These are phyloP conservation scores for Ganoderma boninense DNA, from an alignment of 1,284 basidiomycete species.

Conservation along the genomic window DNA sequence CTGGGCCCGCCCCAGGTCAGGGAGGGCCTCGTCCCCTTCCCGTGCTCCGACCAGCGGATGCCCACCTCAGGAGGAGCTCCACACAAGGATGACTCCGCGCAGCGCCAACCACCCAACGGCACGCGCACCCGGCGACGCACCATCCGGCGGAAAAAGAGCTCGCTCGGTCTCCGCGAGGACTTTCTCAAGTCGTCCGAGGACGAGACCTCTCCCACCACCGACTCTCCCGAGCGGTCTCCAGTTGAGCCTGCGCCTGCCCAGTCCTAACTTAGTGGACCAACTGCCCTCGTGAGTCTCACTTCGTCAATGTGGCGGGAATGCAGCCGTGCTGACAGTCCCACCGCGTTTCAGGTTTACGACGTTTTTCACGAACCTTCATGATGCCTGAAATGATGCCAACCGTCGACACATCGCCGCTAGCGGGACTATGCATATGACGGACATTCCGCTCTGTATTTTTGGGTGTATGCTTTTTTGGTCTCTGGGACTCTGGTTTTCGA, in stretches of 20 bases:
- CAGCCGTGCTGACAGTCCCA: not conserved
- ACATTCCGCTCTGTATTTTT: not conserved
- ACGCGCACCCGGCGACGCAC: conserved; percentile 25
- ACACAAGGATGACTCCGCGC: not conserved
- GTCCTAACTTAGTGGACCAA: not conserved
- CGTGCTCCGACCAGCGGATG: conserved; percentile 1
- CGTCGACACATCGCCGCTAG: not conserved
- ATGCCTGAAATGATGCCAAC: not conserved
- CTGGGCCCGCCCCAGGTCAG: not conserved
- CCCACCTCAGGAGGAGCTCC: not conserved
- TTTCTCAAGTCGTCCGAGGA: conserved; percentile 36
- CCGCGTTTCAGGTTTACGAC: not conserved
- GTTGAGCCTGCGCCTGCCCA: not conserved
- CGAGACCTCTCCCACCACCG: not conserved
- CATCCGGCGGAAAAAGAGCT: conserved; percentile 54
- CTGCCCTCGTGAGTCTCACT: not conserved
- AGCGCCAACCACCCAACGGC: not conserved
- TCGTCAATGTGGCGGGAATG: not conserved
- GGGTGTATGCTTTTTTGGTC: not conserved
- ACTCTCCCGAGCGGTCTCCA: not conserved
- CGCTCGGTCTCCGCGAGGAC: conserved; percentile 51
- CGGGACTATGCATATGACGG: not conserved
- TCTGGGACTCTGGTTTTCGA: not conserved
- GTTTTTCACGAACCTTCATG: conserved; percentile 4
- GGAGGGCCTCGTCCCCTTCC: conserved; percentile 2